phyloP scores from a whole-genome alignment of 345 rosid species.

The Rubroshorea leprosula region DNA sequence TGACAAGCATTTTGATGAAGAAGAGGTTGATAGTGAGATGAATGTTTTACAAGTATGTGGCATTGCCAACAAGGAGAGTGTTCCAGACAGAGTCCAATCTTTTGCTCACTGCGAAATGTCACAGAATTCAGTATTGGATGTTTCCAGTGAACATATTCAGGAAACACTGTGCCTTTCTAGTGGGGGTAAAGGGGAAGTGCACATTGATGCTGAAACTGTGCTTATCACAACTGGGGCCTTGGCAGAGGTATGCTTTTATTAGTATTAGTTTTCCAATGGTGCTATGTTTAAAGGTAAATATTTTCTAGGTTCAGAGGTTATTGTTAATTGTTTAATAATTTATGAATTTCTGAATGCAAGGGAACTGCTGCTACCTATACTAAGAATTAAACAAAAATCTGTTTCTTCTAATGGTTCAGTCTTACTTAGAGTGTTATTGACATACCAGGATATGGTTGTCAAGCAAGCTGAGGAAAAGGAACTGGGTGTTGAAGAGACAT shows the following conservation, averaged over 20 bases:
- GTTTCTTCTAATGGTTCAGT: constrained; percentile 4
- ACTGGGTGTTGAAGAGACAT: constrained; percentile 15
- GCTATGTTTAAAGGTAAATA: constrained; percentile 2
- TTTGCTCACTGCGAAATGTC: constrained; percentile 28
- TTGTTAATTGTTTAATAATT: constrained; percentile 5
- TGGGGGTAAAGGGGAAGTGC: constrained; percentile 29
- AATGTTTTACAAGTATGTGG: constrained; percentile 20
- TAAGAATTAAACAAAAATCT: too few species aligned
- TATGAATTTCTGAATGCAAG: background rate
- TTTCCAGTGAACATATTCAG: constrained; percentile 26
- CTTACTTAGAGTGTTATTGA: constrained; percentile 22
- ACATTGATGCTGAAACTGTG: constrained; percentile 19
- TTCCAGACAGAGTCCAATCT: constrained; percentile 24
- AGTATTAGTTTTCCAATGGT: constrained; percentile 4
- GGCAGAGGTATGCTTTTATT: constrained; percentile 35
- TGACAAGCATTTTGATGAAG: constrained; percentile 26
- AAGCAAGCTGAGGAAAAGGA: constrained; percentile 21
- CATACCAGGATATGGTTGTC: constrained; percentile 30
- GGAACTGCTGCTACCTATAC: constrained; percentile 9
- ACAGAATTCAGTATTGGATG: constrained; percentile 24
- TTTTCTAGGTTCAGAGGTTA: background rate
- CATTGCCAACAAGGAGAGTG: constrained; percentile 26
- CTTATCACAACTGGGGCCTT: constrained; percentile 18
- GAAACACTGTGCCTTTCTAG: constrained; percentile 27
- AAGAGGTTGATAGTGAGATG: constrained; percentile 30